Conservation (phyloP, 2,329 filamentous ascomycete genomes). For the Rutstroemia sp. region DNA sequence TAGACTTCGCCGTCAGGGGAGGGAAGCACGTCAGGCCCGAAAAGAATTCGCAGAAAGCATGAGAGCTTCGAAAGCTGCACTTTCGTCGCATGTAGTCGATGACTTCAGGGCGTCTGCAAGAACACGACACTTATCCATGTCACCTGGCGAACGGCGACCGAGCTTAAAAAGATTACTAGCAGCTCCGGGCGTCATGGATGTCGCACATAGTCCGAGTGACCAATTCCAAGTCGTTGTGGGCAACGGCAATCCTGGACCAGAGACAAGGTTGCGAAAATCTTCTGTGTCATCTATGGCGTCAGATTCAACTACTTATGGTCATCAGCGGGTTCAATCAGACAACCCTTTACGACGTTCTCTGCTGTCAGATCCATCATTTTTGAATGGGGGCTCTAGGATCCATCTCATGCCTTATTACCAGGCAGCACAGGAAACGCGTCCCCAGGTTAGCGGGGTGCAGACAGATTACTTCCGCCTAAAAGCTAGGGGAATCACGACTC, state of each 20-base stretch:
- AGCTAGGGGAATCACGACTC: slow-evolving; percentile 28
- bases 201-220: slow-evolving; percentile 18
- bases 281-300: slow-evolving; percentile 12
- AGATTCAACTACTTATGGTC: slow-evolving; percentile 14
- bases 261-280: slow-evolving; percentile 18
- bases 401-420: slow-evolving; percentile 23
- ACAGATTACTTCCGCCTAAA: slow-evolving; percentile 32
- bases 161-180: slow-evolving; percentile 25
- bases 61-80: slow-evolving; percentile 19
- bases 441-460: slow-evolving; percentile 27
- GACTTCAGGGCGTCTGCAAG: slow-evolving; percentile 25
- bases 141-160: slow-evolving; percentile 9
- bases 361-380: slow-evolving; percentile 26
- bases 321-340: slow-evolving; percentile 20
- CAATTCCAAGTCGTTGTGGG: slow-evolving; percentile 18
- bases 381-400: slow-evolving; percentile 26
- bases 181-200: slow-evolving; percentile 21
- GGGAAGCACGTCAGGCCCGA: slow-evolving; percentile 23
- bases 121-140: neutral
- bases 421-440: slow-evolving; percentile 17
- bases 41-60: slow-evolving; percentile 24
- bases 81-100: slow-evolving; percentile 25
- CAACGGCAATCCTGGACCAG: slow-evolving; percentile 2
- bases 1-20: slow-evolving; percentile 24
- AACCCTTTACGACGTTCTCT: slow-evolving; percentile 24